phyloP scores from a whole-genome alignment of 139 green algal genomes.

The Mychonastes homosphaera region DNA sequence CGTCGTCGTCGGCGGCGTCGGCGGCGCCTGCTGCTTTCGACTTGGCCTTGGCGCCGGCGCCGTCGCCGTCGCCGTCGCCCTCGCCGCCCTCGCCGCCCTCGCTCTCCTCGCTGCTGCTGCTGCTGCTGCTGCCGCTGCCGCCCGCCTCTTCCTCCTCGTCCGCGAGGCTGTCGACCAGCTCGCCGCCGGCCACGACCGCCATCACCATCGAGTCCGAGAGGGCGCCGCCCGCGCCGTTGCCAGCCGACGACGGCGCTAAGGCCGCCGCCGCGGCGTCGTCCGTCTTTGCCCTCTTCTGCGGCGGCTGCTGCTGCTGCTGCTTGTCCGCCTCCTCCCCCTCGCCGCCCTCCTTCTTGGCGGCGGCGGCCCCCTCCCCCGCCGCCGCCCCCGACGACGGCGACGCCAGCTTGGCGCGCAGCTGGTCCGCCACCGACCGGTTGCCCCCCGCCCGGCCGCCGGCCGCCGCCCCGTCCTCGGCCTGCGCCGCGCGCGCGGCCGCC shows the following conservation, averaged over 20 bases:
- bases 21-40: no score
- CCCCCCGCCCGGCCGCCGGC: not conserved
- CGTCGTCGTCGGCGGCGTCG: no score
- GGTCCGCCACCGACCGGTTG: not conserved
- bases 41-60: no score
- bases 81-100: conserved; percentile 13
- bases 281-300: not conserved
- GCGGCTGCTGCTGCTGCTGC: conserved; percentile 3
- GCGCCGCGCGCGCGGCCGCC: not conserved
- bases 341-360: conserved; percentile 2
- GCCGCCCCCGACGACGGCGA: conserved; percentile 1
- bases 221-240: no score
- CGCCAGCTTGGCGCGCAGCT: conserved; percentile 1
- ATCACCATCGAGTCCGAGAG: no score
- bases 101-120: conserved; percentile 14
- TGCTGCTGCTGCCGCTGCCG: conserved; percentile 15
- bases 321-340: not conserved
- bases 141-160: conserved; percentile 9
- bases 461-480: conserved; percentile 1
- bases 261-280: no score
- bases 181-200: no score
- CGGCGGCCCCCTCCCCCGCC: not conserved
- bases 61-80: not conserved
- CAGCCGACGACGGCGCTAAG: no score
- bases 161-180: no score